Evolutionary conservation across 306 rosid genomes (phyloP).

Genomic region (Trifolium repens): DNA sequence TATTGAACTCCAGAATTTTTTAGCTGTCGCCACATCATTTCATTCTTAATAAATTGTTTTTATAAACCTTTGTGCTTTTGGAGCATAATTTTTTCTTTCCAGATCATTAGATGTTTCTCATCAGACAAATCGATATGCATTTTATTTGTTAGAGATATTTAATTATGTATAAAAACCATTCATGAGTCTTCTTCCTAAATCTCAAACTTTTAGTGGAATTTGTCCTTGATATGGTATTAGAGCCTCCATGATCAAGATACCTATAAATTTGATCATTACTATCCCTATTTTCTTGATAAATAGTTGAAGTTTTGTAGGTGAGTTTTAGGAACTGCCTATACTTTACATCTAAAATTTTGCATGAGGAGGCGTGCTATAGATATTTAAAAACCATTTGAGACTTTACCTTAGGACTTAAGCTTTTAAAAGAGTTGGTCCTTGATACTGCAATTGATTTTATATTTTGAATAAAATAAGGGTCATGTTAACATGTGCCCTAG

Average conservation of each 20-base stretch:
- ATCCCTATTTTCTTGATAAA: not conserved
- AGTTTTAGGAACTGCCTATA: not conserved
- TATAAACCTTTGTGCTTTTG: conserved; percentile 16
- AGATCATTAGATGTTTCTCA: conserved; percentile 13
- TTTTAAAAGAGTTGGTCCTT: conserved; percentile 20
- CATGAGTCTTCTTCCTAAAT: not conserved
- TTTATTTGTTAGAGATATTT: conserved; percentile 17
- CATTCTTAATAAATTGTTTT: too few species aligned
- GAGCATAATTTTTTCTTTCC: not conserved
- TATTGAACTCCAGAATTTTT: conserved; percentile 10
- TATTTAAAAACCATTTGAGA: conserved; percentile 6
- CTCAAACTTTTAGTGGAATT: not conserved
- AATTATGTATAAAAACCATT: not conserved
- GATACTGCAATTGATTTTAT: conserved; percentile 16
- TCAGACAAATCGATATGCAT: conserved; percentile 3
- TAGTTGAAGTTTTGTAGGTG: conserved; percentile 8
- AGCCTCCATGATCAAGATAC: not conserved
- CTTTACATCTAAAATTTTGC: conserved; percentile 1
- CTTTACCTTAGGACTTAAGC: conserved; percentile 1
- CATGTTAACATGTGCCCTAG: too few species aligned
- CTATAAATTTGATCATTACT: not conserved
- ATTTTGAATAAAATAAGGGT: conserved; percentile 11
- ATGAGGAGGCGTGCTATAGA: not conserved
- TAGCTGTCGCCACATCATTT: conserved; percentile 11
- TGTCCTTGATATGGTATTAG: conserved; percentile 15